These are phyloP conservation scores for Arthroderma sp. DNA, from an alignment of 2,329 filamentous ascomycete species.

Conservation along the genomic window DNA sequence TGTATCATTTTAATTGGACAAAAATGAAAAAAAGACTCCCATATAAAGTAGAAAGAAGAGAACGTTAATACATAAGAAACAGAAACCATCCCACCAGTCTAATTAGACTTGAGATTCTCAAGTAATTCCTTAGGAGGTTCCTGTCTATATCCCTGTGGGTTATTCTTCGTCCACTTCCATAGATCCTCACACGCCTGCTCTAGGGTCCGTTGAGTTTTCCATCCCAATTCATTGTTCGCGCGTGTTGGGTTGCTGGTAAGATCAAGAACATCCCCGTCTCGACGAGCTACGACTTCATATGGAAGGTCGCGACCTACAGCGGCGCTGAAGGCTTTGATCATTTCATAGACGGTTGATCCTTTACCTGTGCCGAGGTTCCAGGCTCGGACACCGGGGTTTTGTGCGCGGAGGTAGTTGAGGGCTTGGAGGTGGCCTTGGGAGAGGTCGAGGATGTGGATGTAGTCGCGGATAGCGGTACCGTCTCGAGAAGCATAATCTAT, in stretches of 20 bases:
- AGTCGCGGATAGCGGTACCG: constrained; percentile 90
- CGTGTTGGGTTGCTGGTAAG: constrained; percentile 81
- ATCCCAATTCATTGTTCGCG: constrained; percentile 77
- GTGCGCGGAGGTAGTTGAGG: constrained; percentile 72
- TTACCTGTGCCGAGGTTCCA: constrained; percentile 96
- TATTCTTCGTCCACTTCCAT: constrained; percentile 96
- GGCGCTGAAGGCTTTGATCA: constrained; percentile 83
- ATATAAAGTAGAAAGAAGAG: not conserved
- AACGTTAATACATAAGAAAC: not conserved
- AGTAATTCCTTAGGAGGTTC: constrained; percentile 74
- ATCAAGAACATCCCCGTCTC: constrained; percentile 83
- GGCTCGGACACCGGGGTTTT: constrained; percentile 78
- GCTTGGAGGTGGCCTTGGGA: constrained; percentile 76
- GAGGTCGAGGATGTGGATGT: constrained; percentile 91
- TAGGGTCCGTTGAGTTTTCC: constrained; percentile 82
- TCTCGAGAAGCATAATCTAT: constrained; percentile 81
- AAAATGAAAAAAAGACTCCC: not conserved
- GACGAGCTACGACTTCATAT: constrained; percentile 71
- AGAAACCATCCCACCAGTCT: not conserved
- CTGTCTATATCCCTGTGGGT: constrained; percentile 88
- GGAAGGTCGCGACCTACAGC: constrained; percentile 75
- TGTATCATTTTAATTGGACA: too few relatives aligned
- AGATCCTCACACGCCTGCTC: constrained; percentile 89
- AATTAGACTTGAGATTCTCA: constrained; percentile 25
- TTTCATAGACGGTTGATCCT: constrained; percentile 92